phyloP scores from a whole-genome alignment of 768 basidiomycete species.

The Cyclocybe aegerita region DNA sequence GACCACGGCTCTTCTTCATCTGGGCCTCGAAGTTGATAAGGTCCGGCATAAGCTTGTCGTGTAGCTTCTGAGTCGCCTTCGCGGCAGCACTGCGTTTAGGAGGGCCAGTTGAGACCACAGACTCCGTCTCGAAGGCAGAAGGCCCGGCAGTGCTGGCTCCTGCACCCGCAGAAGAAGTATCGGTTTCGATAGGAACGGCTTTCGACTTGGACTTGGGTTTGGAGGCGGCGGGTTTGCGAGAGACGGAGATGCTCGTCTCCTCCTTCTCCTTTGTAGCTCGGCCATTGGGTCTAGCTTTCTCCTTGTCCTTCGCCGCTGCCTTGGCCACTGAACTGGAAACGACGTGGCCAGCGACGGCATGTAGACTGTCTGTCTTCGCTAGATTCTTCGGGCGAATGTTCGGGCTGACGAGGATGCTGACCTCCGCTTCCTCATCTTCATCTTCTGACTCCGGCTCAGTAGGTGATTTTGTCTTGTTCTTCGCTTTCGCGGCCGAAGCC shows the following conservation, averaged over 20 bases:
- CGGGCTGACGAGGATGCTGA: neutral
- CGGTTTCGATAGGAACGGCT: neutral
- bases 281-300: no score
- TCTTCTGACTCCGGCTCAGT: neutral
- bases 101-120: slow-evolving; percentile 1
- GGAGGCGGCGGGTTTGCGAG: neutral
- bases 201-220: slow-evolving; percentile 9
- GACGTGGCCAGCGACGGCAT: no score
- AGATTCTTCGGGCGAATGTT: neutral
- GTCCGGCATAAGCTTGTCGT: slow-evolving; percentile 77
- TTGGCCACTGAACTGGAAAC: neutral
- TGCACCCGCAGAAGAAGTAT: slow-evolving; percentile 6
- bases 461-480: slow-evolving; percentile 4
- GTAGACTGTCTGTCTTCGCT: neutral
- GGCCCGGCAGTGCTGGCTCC: slow-evolving; percentile 5
- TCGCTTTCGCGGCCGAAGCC: neutral
- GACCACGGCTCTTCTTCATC: slow-evolving; percentile 33
- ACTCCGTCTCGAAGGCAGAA: neutral
- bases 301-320: neutral
- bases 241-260: neutral
- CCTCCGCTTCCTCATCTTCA: slow-evolving; percentile 3
- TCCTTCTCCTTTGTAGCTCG: slow-evolving; percentile 8
- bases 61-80: slow-evolving; percentile 50
- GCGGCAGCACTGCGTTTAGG: slow-evolving; percentile 42
- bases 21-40: slow-evolving; percentile 69